A percentile compares a stretch with the other conserved stretches of the same genome.
phyloP scores from a whole-genome alignment of 2,329 filamentous ascomycete species.

The Emericellopsis cladophorae region DNA sequence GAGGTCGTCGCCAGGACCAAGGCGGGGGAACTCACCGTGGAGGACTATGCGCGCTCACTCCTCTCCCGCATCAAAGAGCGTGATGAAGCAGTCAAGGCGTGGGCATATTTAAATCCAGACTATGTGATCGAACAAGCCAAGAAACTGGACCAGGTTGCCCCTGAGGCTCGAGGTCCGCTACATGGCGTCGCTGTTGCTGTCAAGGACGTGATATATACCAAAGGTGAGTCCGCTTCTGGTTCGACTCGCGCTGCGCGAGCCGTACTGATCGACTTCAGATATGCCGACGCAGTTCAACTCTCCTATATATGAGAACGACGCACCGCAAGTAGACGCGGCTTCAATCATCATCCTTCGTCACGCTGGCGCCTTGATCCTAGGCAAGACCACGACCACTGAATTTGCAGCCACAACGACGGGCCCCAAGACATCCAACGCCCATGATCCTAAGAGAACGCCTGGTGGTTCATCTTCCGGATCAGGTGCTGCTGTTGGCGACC shows the following conservation, averaged over 20 bases:
- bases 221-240: constrained; percentile 21
- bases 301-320: constrained; percentile 30
- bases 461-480: constrained; percentile 54
- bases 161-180: constrained; percentile 33
- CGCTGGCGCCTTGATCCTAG: constrained; percentile 39
- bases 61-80: constrained; percentile 28
- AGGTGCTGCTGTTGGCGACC: constrained; percentile 48
- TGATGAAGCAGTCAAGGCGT: constrained; percentile 32
- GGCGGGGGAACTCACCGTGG: constrained; percentile 29
- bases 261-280: constrained; percentile 13
- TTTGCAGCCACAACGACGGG: constrained; percentile 40
- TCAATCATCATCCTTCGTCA: constrained; percentile 34
- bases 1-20: constrained; percentile 23
- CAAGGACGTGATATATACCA: constrained; percentile 47
- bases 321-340: constrained; percentile 32
- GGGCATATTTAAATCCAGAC: constrained; percentile 31
- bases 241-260: too few species aligned
- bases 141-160: constrained; percentile 33
- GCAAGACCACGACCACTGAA: constrained; percentile 38
- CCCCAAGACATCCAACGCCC: constrained; percentile 42
- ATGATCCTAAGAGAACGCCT: constrained; percentile 47
- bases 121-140: constrained; percentile 33
- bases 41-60: constrained; percentile 34
- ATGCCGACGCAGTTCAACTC: constrained; percentile 44
- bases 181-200: constrained; percentile 45